These are phyloP conservation scores for Petunia secreta DNA, from an alignment of 257 asterid genomes.

Conservation along the genomic window DNA sequence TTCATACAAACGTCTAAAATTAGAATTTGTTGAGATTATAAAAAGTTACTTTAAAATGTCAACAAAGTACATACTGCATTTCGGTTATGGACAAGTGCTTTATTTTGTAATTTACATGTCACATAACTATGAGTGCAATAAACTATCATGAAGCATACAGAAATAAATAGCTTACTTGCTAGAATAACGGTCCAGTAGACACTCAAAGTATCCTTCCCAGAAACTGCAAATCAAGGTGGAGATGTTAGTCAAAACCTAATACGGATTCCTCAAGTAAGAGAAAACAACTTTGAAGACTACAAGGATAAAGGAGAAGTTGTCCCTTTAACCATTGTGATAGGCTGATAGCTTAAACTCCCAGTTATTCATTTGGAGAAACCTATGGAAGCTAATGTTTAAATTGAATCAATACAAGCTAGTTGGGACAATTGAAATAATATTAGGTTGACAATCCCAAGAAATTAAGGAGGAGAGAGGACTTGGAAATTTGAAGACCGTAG, in stretches of 20 bases:
- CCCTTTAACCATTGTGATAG: constrained; percentile 19
- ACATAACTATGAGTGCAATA: not conserved
- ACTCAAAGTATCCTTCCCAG: constrained; percentile 94
- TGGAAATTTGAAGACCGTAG: not conserved
- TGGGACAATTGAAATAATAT: constrained; percentile 2
- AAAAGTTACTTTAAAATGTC: not conserved
- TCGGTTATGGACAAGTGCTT: not conserved
- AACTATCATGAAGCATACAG: not conserved
- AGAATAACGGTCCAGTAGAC: constrained; percentile 81
- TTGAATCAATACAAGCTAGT: not conserved
- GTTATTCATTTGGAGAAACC: constrained; percentile 13
- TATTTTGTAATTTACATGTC: not conserved
- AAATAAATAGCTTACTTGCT: constrained; percentile 62
- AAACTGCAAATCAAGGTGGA: constrained; percentile 56
- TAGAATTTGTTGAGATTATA: not conserved
- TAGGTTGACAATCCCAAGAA: not conserved
- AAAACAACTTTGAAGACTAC: not conserved
- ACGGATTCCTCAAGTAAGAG: not conserved
- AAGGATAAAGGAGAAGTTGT: constrained; percentile 1
- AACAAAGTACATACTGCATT: not conserved
- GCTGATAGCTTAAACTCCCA: constrained; percentile 5
- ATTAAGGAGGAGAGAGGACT: not conserved
- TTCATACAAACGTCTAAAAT: not conserved
- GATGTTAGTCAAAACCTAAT: constrained; percentile 15
- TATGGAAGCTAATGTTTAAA: constrained; percentile 16